These are phyloP conservation scores for Colletotrichum gloeosporioides DNA, from an alignment of 2,329 filamentous ascomycete species.

Conservation along the genomic window DNA sequence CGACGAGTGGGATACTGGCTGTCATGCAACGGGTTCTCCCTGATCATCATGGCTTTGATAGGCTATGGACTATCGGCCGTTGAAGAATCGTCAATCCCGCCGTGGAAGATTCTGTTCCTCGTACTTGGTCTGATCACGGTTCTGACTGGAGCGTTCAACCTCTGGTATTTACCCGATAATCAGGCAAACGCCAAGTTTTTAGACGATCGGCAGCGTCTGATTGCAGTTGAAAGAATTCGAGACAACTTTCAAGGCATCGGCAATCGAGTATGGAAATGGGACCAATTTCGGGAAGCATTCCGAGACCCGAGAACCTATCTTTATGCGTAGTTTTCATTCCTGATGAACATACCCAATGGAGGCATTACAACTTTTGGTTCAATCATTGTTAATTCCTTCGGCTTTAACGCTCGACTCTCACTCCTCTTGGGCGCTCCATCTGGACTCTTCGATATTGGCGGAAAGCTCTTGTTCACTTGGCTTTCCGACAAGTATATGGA, in stretches of 20 bases:
- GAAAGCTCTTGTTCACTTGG: slow-evolving; percentile 28
- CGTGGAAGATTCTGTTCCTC: slow-evolving; percentile 30
- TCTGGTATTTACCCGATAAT: slow-evolving; percentile 53
- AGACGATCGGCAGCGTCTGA: slow-evolving; percentile 53
- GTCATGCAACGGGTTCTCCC: slow-evolving; percentile 24
- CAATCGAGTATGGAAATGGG: slow-evolving; percentile 49
- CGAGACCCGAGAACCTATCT: slow-evolving; percentile 59
- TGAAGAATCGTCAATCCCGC: slow-evolving; percentile 1
- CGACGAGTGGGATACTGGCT: slow-evolving; percentile 30
- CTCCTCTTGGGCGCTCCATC: slow-evolving; percentile 23
- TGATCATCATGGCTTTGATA: slow-evolving; percentile 22
- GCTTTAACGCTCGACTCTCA: slow-evolving; percentile 11
- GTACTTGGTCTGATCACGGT: slow-evolving; percentile 32
- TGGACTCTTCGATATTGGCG: slow-evolving; percentile 19
- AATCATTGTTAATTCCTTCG: slow-evolving; percentile 24
- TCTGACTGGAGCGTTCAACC: slow-evolving; percentile 20
- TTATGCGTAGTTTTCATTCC: slow-evolving; percentile 51
- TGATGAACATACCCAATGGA: slow-evolving; percentile 25
- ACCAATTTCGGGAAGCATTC: slow-evolving; percentile 50
- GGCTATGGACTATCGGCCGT: slow-evolving; percentile 26
- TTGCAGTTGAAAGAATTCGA: slow-evolving; percentile 54
- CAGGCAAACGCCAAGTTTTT: slow-evolving; percentile 66
- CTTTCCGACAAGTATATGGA: slow-evolving; percentile 29
- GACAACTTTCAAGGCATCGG: slow-evolving; percentile 56
- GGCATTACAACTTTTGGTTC: slow-evolving; percentile 23